These are phyloP conservation scores for Kodamaea restingae DNA, from an alignment of 805 yeast species.

Conservation along the genomic window DNA sequence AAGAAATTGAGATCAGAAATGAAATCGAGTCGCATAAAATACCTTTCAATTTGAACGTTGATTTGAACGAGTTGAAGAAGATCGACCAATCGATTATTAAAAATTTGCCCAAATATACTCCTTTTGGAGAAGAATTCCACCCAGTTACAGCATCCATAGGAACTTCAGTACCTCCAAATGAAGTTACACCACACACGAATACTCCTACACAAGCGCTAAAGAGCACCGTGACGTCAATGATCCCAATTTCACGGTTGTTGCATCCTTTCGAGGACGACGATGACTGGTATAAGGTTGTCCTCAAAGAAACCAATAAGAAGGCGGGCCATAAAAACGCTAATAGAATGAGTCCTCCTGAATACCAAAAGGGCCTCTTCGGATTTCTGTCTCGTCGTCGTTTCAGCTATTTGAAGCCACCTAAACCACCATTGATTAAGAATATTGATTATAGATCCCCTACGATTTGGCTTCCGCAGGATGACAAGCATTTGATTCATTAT, in stretches of 20 bases:
- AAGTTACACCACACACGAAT: background rate
- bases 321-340: slow-evolving; percentile 3
- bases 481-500: slow-evolving; percentile 68
- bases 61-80: slow-evolving; percentile 39
- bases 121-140: slow-evolving; percentile 37
- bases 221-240: slow-evolving; percentile 32
- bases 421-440: slow-evolving; percentile 81
- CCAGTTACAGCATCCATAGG: background rate
- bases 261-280: slow-evolving; percentile 63
- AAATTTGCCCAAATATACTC: slow-evolving; percentile 45
- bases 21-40: slow-evolving; percentile 5
- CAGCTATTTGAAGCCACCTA: slow-evolving; percentile 76
- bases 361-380: slow-evolving; percentile 59
- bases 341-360: slow-evolving; percentile 30
- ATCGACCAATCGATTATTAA: slow-evolving; percentile 47
- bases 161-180: background rate
- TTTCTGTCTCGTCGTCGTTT: slow-evolving; percentile 48
- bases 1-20: slow-evolving; percentile 3
- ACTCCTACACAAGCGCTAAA: slow-evolving; percentile 19
- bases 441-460: slow-evolving; percentile 85
- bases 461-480: slow-evolving; percentile 95
- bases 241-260: slow-evolving; percentile 63
- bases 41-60: slow-evolving; percentile 47
- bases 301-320: slow-evolving; percentile 34
- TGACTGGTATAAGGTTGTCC: slow-evolving; percentile 55